Evolutionary conservation across 345 rosid species (phyloP), one percentile per base, ranked within the genome.

Genomic region (Boechera retrofracta): DNA sequence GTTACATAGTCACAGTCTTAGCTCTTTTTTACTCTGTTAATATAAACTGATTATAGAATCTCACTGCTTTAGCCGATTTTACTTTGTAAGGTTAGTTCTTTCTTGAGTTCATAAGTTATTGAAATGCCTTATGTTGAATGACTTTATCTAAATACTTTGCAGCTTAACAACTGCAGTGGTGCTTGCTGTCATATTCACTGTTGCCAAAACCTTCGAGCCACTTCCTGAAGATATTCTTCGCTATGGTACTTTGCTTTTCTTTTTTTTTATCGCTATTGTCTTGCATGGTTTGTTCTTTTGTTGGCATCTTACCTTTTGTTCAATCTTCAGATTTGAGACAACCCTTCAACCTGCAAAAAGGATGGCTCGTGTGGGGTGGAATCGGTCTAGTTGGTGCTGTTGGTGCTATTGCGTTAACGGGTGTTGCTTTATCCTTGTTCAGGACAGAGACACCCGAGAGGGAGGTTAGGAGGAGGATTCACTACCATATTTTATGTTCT

Each of bases 191-290:
- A 70, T 94, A 62, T 94, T 71, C 77, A 81, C 85, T 13, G 83
- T 89, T 80, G 82, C 89, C 29, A 87, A 83, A 69, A 81, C 90
- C 60, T 92, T 88, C 45, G 87, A 84, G 36, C 99, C 98, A 6
- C 90, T 90, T 84, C 92, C 98, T 75, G 81, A 85, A 65, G 97
- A 95, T 62, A 67, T 95, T 69, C 89, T 86, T 67, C 87, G 89
- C 76, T 92, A 89, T 78, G 98, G 97, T 95, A 89, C 49, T 75
- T 5, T 62, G 49, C 42, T 13, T 32, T 29, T 24, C 4, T 4
- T 13, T 45, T 13, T 63, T 4, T 63, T 7, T 1, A 6, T 28
- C 0, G 3, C 28, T n/a, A 49, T 21, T 58, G 7, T 74, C 60
- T 62, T 74, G 29, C 52, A 18, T 0, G 4, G 74, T 35, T 79